Evolutionary conservation across 2,329 filamentous ascomycete species (phyloP).

Genomic region (Byssochlamys sp.): DNA sequence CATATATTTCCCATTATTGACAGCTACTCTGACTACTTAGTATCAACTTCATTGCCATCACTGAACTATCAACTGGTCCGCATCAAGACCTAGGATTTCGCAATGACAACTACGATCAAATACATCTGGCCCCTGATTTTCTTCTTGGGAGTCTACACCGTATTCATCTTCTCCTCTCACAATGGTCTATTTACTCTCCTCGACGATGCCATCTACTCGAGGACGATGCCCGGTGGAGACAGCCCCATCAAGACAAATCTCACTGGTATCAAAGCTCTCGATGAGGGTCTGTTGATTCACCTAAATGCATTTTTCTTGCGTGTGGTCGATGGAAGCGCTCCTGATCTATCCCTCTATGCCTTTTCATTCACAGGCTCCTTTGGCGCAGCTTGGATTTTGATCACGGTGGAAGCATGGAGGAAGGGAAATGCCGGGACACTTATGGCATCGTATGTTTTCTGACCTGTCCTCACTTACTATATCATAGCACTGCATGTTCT

Average conservation of each 20-base stretch:
- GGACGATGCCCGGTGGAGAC: slow-evolving; percentile 17
- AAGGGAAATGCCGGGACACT: slow-evolving; percentile 34
- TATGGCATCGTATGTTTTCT: slow-evolving; percentile 31
- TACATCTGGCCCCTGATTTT: background rate
- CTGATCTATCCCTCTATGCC: slow-evolving; percentile 27
- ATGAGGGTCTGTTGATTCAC: slow-evolving; percentile 21
- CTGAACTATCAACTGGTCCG: background rate
- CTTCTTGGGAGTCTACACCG: slow-evolving; percentile 24
- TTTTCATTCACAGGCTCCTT: slow-evolving; percentile 33
- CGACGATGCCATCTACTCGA: slow-evolving; percentile 11
- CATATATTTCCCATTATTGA: background rate
- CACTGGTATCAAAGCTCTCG: slow-evolving; percentile 25
- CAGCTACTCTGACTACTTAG: background rate
- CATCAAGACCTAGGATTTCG: background rate
- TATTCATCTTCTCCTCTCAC: slow-evolving; percentile 23
- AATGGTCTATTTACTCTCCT: slow-evolving; percentile 21
- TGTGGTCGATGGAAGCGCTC: slow-evolving; percentile 28
- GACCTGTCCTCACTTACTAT: background rate
- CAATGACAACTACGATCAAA: background rate
- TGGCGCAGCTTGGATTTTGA: slow-evolving; percentile 32
- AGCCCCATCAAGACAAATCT: slow-evolving; percentile 22
- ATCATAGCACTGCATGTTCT: background rate
- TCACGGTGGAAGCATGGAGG: slow-evolving; percentile 38
- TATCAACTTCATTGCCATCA: background rate
- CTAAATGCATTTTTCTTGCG: slow-evolving; percentile 32